phyloP scores from a whole-genome alignment of 768 basidiomycete species.

The Calocybe gangraenosa region DNA sequence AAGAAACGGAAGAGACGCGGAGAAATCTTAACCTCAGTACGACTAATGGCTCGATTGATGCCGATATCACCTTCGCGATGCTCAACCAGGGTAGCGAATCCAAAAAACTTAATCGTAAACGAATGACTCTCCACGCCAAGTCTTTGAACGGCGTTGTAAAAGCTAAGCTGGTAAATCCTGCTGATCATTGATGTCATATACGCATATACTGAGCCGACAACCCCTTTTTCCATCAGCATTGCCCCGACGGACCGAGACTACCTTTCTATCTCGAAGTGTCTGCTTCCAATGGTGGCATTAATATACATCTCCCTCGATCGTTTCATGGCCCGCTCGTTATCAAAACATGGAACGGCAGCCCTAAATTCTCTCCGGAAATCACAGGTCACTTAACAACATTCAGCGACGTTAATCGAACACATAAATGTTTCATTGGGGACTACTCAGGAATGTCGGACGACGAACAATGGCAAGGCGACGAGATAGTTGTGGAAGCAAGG shows the following conservation, averaged over 20 bases:
- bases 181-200: no score
- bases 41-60: slow-evolving; percentile 29
- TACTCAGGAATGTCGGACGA: slow-evolving; percentile 16
- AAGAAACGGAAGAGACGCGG: slow-evolving; percentile 33
- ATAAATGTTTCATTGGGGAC: slow-evolving; percentile 34
- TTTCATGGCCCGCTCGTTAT: slow-evolving; percentile 32
- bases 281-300: slow-evolving; percentile 26
- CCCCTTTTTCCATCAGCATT: slow-evolving; percentile 12
- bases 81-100: slow-evolving; percentile 1
- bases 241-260: slow-evolving; percentile 13
- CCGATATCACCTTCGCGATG: slow-evolving; percentile 34
- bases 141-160: slow-evolving; percentile 26
- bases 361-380: slow-evolving; percentile 26
- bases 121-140: slow-evolving; percentile 15
- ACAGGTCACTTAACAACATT: slow-evolving; percentile 23
- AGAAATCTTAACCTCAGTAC: slow-evolving; percentile 34
- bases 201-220: no score
- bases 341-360: slow-evolving; percentile 22
- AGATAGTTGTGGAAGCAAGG: slow-evolving; percentile 25
- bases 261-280: slow-evolving; percentile 20
- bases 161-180: slow-evolving; percentile 18
- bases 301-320: slow-evolving; percentile 34
- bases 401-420: slow-evolving; percentile 25
- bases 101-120: slow-evolving; percentile 6
- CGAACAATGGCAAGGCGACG: slow-evolving; percentile 31